Percentiles rank a stretch among this genome's conserved stretches.
phyloP scores from a whole-genome alignment of 345 rosid genomes.

The Clarkia xantiana region DNA sequence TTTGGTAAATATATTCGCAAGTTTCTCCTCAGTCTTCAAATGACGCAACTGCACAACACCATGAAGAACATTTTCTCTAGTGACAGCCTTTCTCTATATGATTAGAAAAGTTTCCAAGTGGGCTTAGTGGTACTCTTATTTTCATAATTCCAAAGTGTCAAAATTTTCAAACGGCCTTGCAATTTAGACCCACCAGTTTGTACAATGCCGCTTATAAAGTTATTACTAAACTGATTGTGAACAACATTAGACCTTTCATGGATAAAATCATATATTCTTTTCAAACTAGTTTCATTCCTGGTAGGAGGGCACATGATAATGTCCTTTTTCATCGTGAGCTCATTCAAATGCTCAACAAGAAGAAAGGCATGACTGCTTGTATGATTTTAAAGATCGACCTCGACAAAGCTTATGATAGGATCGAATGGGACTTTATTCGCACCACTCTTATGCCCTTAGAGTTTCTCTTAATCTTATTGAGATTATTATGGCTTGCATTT shows the following conservation, averaged over 20 bases:
- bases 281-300: not conserved
- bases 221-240: too few relatives aligned
- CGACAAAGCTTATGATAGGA: too few relatives aligned
- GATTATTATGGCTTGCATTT: not conserved
- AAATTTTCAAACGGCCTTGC: too few relatives aligned
- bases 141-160: not conserved
- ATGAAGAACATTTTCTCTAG: too few relatives aligned
- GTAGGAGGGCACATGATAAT: not conserved
- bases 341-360: not conserved
- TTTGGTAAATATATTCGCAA: too few relatives aligned
- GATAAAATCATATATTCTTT: not conserved
- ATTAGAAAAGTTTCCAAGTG: not conserved
- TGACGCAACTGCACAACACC: too few relatives aligned
- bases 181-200: not conserved
- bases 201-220: not conserved
- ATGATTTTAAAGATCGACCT: not conserved
- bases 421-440: not conserved
- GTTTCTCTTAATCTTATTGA: not conserved
- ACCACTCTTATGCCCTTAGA: not conserved
- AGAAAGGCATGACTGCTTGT: not conserved
- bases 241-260: not conserved
- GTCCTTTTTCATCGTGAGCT: not conserved
- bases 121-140: too few relatives aligned
- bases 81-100: too few relatives aligned
- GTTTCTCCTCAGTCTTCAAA: too few relatives aligned